Base-by-base conservation (phyloP, 2,329 filamentous ascomycete genomes). In the Xylariaceae sp. region DNA sequence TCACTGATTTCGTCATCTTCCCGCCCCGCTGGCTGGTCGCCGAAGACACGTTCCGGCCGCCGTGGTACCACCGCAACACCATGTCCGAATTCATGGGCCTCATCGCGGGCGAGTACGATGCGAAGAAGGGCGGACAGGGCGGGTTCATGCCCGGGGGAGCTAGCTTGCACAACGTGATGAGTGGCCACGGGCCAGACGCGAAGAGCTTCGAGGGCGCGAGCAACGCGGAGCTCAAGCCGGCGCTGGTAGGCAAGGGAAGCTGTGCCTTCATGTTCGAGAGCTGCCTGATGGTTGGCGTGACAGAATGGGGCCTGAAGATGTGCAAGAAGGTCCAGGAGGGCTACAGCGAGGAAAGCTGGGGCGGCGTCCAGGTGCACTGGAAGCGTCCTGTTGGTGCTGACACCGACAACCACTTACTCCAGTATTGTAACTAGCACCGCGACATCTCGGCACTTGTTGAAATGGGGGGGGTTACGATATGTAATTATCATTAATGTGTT, bases 271-370 rank as follows among this genome's bases (percentile, higher is more conserved):
- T 83, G 78, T 82, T 82, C 51, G 78, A 83, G 67, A 83, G 74
- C 48, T 79, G 71, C 39, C 54, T 83, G 38, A 83, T 85, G 78
- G 71, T 85, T 2, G 81, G 81, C 1, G 81, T 86, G 18, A 84
- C 82, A 2, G 75, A 83, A 41, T 86, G 81, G 81, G 82, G 81
- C 2, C 61, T 76, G 44, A 60, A 63, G 48, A 71, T 76, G 46
- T 90, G 72, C 38, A 60, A 66, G 48, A 75, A 74, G 59, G 69
- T 76, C 12, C 74, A 78, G 65, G 70, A 78, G 49, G 76, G 76
- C 40, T 94, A 92, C 56, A 88, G 79, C 57, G 77, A 81, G 41
- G 84, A 94, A 67, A 89, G 85, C 59, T 95, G 88, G 88, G 79
- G 71, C 18, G 73, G 73, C 0, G 64, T 85, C 36, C 75, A 76